These are phyloP conservation scores for Trypanosoma cruzi DNA, from an alignment of 208 protist genomes.

Conservation along the genomic window DNA sequence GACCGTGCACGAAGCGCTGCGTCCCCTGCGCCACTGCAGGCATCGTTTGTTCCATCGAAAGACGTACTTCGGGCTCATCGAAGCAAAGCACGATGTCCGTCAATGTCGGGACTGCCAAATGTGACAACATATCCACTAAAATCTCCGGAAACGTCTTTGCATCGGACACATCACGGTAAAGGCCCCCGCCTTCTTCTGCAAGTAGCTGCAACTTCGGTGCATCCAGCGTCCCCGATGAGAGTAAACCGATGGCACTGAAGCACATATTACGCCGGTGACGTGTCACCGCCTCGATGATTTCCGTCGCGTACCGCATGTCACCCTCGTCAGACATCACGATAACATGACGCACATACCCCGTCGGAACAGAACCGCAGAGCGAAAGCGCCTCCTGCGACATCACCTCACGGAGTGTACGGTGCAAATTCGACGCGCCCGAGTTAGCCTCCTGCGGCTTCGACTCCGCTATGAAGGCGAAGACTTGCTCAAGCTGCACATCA, in stretches of 20 bases:
- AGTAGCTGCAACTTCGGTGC: slow-evolving; percentile 49
- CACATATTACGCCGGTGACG: slow-evolving; percentile 28
- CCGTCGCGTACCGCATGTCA: slow-evolving; percentile 22
- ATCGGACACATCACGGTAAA: slow-evolving; percentile 29
- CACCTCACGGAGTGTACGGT: slow-evolving; percentile 38
- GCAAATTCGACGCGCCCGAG: slow-evolving; percentile 34
- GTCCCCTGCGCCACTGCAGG: slow-evolving; percentile 43
- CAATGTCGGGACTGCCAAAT: slow-evolving; percentile 57
- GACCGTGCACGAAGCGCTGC: slow-evolving; percentile 40
- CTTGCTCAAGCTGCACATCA: slow-evolving; percentile 22
- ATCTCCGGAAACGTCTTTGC: slow-evolving; percentile 23
- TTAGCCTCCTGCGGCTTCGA: slow-evolving; percentile 25
- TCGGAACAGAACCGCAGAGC: slow-evolving; percentile 34
- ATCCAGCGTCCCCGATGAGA: slow-evolving; percentile 23
- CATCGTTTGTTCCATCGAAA: slow-evolving; percentile 9
- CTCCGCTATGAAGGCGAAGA: slow-evolving; percentile 10
- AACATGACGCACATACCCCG: slow-evolving; percentile 70
- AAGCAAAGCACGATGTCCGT: slow-evolving; percentile 38
- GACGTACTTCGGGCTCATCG: slow-evolving; percentile 29
- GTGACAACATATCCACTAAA: slow-evolving; percentile 38
- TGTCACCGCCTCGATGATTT: slow-evolving; percentile 37
- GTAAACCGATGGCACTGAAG: slow-evolving; percentile 62
- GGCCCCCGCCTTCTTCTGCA: slow-evolving; percentile 43
- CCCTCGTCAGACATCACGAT: slow-evolving; percentile 64
- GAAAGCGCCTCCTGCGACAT: slow-evolving; percentile 16